Evolutionary conservation across 768 basidiomycete genomes (phyloP).

Genomic region (Rubroboletus satanas): DNA sequence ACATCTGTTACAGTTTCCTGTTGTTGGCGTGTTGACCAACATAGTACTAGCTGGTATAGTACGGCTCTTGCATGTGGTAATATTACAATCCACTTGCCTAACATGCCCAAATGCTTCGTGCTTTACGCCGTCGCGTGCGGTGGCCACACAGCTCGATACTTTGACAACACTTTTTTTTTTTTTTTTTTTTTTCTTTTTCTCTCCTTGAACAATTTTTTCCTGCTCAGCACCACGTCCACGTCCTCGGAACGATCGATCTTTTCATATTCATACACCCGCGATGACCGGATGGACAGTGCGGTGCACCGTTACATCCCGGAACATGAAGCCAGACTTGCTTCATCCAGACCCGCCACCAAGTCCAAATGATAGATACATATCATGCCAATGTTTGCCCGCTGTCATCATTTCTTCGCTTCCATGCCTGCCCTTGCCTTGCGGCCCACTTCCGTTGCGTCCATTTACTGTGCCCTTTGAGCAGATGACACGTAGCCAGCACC

Average conservation of each 20-base stretch:
- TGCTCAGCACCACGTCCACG: background rate
- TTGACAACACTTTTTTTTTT: background rate
- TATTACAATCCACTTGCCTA: constrained; percentile 4
- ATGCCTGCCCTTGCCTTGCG: constrained; percentile 20
- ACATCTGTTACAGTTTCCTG: constrained; percentile 10
- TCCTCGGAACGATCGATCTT: constrained; percentile 14
- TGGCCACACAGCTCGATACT: constrained; percentile 1
- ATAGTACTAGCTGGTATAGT: constrained; percentile 7
- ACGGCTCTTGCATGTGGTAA: constrained; percentile 17
- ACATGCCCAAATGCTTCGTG: too few relatives aligned
- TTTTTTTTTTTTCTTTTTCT: too few relatives aligned
- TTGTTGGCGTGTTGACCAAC: constrained; percentile 7
- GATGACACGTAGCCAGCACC: constrained; percentile 26
- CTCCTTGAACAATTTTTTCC: constrained; percentile 24
- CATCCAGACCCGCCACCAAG: constrained; percentile 10
- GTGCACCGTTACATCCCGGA: constrained; percentile 28
- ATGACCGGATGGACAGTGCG: constrained; percentile 25
- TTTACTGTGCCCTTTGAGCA: constrained; percentile 21
- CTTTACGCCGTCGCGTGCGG: constrained; percentile 2
- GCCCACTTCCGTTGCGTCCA: constrained; percentile 24
- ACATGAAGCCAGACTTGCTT: constrained; percentile 20
- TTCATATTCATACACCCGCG: constrained; percentile 35
- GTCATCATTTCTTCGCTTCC: constrained; percentile 25
- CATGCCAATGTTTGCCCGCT: constrained; percentile 16
- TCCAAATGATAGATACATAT: constrained; percentile 10